Base-by-base conservation (phyloP, 441 rosid species). In the Dalechampia spathulata region DNA sequence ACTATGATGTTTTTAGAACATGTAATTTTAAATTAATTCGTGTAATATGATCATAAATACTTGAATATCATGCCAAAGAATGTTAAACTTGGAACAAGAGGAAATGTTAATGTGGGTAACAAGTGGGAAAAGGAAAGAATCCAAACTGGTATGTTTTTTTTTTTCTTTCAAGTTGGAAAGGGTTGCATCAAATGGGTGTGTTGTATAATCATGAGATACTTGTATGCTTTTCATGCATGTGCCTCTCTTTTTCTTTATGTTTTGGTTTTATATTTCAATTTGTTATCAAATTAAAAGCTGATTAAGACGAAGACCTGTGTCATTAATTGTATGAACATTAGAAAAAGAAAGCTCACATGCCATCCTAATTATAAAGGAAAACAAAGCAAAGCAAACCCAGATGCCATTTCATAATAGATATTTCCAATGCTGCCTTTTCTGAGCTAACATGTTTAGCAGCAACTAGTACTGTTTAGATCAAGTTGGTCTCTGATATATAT, bases 121-220 rank as follows among this genome's bases (percentile, higher is more conserved):
- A n/a, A 38, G n/a, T 10, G 14, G 45, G 23, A 16, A 48, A 65
- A 42, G 47, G 19, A 38, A 49, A 57, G 69, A 65, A 65, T 62
- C 64, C 14, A 39, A 53, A 7, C 37, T 11, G 11, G 15, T 13
- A 13, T 45, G 30, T 3, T 20, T 39, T 62, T 49, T 26, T 39
- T 62, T 52, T 58, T 38, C 67, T 71, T 75, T 73, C 16, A 62
- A 50, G 69, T 63, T 66, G 78, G 63, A 30, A 30, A 73, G 72
- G 44, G 42, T 32, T 57, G 64, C 52, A 53, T 39, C 72, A 59
- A 64, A 43, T 63, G 67, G 66, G 52, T 74, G 66, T 39, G n/a
- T 30, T 30, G 4, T 30, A 3, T 30, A 51, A 57, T 63, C 58
- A 45, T 36, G 41, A 52, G 52, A 46, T 62, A 63, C 44, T 43